Evolutionary conservation across 441 rosid species (phyloP).

Genomic region (Brassica balearica): DNA sequence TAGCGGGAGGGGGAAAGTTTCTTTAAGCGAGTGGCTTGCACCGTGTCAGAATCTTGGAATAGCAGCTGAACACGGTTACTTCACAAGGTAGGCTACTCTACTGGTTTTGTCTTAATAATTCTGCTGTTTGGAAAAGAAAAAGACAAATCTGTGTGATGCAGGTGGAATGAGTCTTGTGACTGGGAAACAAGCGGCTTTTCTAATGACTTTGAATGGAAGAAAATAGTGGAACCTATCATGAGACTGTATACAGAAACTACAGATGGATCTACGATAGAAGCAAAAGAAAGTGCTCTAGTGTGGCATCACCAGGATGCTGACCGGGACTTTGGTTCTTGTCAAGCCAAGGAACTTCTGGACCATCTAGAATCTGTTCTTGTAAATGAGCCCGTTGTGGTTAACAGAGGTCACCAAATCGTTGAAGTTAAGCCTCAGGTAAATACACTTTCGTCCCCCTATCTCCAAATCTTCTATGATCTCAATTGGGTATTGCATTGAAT

Average conservation of each 20-base stretch:
- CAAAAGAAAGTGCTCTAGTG: slow-evolving; percentile 82
- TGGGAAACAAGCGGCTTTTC: slow-evolving; percentile 67
- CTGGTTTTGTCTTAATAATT: neutral
- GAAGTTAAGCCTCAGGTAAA: slow-evolving; percentile 94
- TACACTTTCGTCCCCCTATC: neutral
- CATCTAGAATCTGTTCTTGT: slow-evolving; percentile 89
- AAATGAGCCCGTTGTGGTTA: slow-evolving; percentile 81
- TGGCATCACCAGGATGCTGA: slow-evolving; percentile 98
- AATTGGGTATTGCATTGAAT: neutral
- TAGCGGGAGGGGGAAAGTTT: slow-evolving; percentile 77
- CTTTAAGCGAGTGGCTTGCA: slow-evolving; percentile 78
- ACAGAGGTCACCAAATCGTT: slow-evolving; percentile 82
- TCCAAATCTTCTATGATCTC: neutral
- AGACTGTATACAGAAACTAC: slow-evolving; percentile 76
- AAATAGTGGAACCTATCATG: slow-evolving; percentile 82
- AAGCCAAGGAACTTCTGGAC: slow-evolving; percentile 82
- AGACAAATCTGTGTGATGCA: slow-evolving; percentile 39
- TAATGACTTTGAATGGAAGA: slow-evolving; percentile 85
- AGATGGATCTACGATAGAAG: slow-evolving; percentile 83
- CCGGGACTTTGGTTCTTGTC: slow-evolving; percentile 92
- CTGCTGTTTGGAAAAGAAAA: neutral
- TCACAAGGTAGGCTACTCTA: slow-evolving; percentile 57
- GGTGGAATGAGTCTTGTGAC: slow-evolving; percentile 65
- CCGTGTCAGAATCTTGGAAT: slow-evolving; percentile 85
- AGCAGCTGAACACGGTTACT: slow-evolving; percentile 94